phyloP scores from a whole-genome alignment of 495 filamentous ascomycete species.

The Neurospora pannonica region DNA sequence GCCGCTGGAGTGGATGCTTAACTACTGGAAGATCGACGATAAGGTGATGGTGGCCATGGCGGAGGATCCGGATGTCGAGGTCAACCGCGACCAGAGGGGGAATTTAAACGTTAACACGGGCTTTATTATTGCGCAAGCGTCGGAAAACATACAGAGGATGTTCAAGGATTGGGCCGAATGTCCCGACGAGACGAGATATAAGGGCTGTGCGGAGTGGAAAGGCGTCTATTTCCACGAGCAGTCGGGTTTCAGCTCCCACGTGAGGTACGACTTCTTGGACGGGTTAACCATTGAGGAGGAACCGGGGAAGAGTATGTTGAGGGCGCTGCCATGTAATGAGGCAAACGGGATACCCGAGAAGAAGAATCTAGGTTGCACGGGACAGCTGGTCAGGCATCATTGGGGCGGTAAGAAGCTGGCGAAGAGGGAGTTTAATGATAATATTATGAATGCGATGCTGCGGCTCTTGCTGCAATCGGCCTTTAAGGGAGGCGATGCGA shows the following conservation, averaged over 20 bases:
- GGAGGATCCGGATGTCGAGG: constrained; percentile 22
- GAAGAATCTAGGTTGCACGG: constrained; percentile 9
- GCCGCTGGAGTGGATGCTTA: constrained; percentile 45
- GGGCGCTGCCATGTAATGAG: constrained; percentile 17
- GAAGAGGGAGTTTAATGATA: constrained; percentile 10
- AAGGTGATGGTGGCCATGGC: constrained; percentile 38
- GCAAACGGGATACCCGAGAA: constrained; percentile 21
- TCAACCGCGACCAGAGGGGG: constrained; percentile 11
- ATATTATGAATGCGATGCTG: constrained; percentile 15
- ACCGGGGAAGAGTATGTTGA: constrained; percentile 10
- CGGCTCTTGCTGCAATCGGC: constrained; percentile 14
- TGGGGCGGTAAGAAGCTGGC: constrained; percentile 16
- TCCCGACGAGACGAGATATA: constrained; percentile 1
- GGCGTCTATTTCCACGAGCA: constrained; percentile 18
- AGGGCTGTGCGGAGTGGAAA: constrained; percentile 19
- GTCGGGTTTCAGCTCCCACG: constrained; percentile 19
- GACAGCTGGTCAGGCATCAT: constrained; percentile 21
- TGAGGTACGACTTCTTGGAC: constrained; percentile 22
- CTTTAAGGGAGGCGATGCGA: background rate
- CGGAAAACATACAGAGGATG: constrained; percentile 15
- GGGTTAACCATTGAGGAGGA: constrained; percentile 16
- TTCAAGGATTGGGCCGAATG: constrained; percentile 25
- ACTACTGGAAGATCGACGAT: constrained; percentile 40
- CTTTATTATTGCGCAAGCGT: constrained; percentile 22
- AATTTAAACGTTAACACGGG: constrained; percentile 20